Evolutionary conservation across 441 rosid genomes (phyloP).

Genomic region (Mallotus japonicus): DNA sequence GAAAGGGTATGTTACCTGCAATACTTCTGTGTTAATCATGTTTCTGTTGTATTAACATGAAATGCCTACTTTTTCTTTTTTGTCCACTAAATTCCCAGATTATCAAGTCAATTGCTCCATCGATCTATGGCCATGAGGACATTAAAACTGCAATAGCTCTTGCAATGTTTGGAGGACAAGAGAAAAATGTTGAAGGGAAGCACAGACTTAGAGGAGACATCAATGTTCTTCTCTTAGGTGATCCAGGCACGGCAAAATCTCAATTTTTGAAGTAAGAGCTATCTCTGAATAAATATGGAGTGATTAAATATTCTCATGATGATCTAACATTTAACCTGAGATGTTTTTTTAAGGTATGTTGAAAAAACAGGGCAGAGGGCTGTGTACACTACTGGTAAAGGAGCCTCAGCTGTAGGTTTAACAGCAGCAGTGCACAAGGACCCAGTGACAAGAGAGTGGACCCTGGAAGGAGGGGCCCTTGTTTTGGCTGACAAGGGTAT

Average conservation of each 20-base stretch:
- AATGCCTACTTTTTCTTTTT: conserved; percentile 13
- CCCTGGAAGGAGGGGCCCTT: conserved; percentile 99
- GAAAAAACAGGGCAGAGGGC: conserved; percentile 99
- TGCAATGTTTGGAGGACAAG: conserved; percentile 99
- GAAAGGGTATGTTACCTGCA: conserved; percentile 66
- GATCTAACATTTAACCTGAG: conserved; percentile 22
- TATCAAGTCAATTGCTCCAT: conserved; percentile 92
- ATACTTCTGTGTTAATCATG: not conserved
- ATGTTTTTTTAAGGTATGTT: conserved; percentile 56
- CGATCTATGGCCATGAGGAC: conserved; percentile 98
- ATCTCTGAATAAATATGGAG: not conserved
- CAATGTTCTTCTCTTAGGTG: conserved; percentile 89
- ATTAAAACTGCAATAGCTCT: conserved; percentile 93
- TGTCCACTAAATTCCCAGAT: conserved; percentile 46
- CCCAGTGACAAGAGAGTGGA: conserved; percentile 98
- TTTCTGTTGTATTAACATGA: conserved; percentile 9
- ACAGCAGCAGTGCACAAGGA: conserved; percentile 99
- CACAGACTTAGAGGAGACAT: conserved; percentile 92
- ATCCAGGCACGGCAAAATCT: conserved; percentile 98
- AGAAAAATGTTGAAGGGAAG: conserved; percentile 91
- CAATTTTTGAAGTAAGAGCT: conserved; percentile 86
- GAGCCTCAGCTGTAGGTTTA: conserved; percentile 98
- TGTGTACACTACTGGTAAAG: conserved; percentile 97
- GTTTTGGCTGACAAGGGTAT: conserved; percentile 96
- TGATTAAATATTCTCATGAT: conserved; percentile 6